A percentile compares a stretch with the other conserved stretches of the same genome.
phyloP scores from a whole-genome alignment of 352 stramenopile genomes.

The Globisporangium yorkense region DNA sequence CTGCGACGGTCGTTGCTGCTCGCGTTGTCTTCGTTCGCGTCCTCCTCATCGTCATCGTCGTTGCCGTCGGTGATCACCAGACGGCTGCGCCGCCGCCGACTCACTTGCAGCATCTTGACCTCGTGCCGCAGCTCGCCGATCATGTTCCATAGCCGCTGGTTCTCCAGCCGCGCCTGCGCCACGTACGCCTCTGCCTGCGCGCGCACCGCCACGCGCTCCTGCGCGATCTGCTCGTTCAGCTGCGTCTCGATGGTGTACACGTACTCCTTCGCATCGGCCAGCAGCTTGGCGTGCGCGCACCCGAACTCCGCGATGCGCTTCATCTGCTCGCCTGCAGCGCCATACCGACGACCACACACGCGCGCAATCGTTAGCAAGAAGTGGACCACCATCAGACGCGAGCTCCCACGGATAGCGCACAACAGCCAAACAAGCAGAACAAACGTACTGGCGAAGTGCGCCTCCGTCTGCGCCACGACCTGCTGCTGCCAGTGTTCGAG shows the following conservation, averaged over 20 bases:
- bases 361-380: background rate
- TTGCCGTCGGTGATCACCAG: background rate
- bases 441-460: slow-evolving; percentile 61
- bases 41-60: background rate
- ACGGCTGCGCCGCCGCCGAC: slow-evolving; percentile 3
- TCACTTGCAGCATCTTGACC: background rate
- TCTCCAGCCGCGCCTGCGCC: slow-evolving; percentile 38
- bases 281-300: slow-evolving; percentile 53
- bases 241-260: slow-evolving; percentile 54
- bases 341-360: background rate
- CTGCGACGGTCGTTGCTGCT: background rate
- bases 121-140: slow-evolving; percentile 9
- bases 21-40: background rate
- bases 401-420: background rate
- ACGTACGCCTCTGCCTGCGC: slow-evolving; percentile 50
- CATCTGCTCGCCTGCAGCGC: slow-evolving; percentile 52
- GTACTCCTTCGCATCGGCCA: slow-evolving; percentile 63
- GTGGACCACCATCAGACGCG: background rate
- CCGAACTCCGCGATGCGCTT: slow-evolving; percentile 78
- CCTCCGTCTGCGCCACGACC: slow-evolving; percentile 52
- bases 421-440: background rate
- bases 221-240: slow-evolving; percentile 40
- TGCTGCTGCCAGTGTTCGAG: slow-evolving; percentile 60
- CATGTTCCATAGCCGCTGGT: slow-evolving; percentile 19
- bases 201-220: slow-evolving; percentile 35